These are phyloP conservation scores for Pulveroboletus sp. DNA, from an alignment of 768 basidiomycete species.

Conservation along the genomic window DNA sequence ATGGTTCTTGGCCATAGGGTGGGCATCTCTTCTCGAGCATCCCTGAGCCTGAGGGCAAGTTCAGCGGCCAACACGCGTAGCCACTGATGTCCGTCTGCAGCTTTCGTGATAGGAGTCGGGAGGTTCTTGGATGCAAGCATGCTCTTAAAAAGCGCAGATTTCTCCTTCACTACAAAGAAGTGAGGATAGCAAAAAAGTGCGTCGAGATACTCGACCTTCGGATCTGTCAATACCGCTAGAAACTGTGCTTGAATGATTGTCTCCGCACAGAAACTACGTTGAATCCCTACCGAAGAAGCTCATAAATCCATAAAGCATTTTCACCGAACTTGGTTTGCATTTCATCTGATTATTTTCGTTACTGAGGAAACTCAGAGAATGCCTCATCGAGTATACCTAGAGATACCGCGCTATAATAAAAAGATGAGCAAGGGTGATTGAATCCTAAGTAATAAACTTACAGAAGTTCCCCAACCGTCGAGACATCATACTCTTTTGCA, in stretches of 20 bases:
- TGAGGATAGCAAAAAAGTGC: not conserved
- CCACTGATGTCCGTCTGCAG: conserved; percentile 84
- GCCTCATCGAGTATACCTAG: conserved; percentile 43
- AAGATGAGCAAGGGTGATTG: conserved; percentile 4
- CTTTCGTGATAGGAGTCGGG: conserved; percentile 68
- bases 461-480: conserved; percentile 89
- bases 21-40: conserved; percentile 69
- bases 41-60: conserved; percentile 77
- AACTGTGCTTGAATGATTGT: not conserved
- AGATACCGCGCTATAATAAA: conserved; percentile 45
- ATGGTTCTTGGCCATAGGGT: conserved; percentile 92
- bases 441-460: conserved; percentile 37
- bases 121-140: conserved; percentile 98
- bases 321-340: conserved; percentile 83
- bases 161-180: conserved; percentile 70
- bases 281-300: conserved; percentile 70
- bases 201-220: conserved; percentile 57
- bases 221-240: conserved; percentile 79
- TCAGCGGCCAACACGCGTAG: conserved; percentile 89
- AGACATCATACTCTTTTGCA: conserved; percentile 84
- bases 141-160: conserved; percentile 75
- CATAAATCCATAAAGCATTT: conserved; percentile 87
- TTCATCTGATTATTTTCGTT: conserved; percentile 47
- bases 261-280: not conserved
- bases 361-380: not conserved